Conservation (phyloP, 1,139 yeast genomes). For the Komagataea norvegica region DNA sequence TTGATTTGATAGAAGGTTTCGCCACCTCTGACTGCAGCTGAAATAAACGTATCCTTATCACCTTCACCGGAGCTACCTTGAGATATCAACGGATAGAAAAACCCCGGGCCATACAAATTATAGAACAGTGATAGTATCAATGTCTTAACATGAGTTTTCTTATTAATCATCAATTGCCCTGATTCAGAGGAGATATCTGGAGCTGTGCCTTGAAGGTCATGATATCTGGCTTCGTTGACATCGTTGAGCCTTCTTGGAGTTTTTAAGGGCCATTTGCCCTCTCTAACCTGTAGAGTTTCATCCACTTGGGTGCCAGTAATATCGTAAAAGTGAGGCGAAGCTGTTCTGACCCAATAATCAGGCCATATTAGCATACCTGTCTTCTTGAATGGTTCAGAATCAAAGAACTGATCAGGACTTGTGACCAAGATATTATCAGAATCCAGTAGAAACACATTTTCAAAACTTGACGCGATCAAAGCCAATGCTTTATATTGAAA, state of each 20-base stretch:
- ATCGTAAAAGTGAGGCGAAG: conserved; percentile 54
- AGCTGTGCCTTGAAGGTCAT: conserved; percentile 52
- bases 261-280: conserved; percentile 31
- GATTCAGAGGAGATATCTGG: conserved; percentile 63
- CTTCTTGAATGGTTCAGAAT: conserved; percentile 32
- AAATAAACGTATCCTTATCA: conserved; percentile 60
- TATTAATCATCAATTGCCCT: conserved; percentile 54
- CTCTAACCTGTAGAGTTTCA: conserved; percentile 36
- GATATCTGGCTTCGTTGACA: conserved; percentile 30
- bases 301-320: conserved; percentile 44
- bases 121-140: conserved; percentile 50
- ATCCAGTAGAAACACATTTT: conserved; percentile 55
- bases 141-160: conserved; percentile 48
- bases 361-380: conserved; percentile 55
- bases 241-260: conserved; percentile 11
- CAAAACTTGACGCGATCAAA: conserved; percentile 50
- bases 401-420: conserved; percentile 50
- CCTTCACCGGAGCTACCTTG: conserved; percentile 65
- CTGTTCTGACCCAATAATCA: conserved; percentile 62
- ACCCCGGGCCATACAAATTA: conserved; percentile 53
- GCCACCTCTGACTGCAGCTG: conserved; percentile 48
- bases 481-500: conserved; percentile 59
- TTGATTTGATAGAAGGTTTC: conserved; percentile 48
- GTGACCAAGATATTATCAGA: conserved; percentile 67
- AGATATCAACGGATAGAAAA: conserved; percentile 51